Base-by-base conservation (phyloP, 768 basidiomycete genomes). In the Phanerodontia chrysosporium region DNA sequence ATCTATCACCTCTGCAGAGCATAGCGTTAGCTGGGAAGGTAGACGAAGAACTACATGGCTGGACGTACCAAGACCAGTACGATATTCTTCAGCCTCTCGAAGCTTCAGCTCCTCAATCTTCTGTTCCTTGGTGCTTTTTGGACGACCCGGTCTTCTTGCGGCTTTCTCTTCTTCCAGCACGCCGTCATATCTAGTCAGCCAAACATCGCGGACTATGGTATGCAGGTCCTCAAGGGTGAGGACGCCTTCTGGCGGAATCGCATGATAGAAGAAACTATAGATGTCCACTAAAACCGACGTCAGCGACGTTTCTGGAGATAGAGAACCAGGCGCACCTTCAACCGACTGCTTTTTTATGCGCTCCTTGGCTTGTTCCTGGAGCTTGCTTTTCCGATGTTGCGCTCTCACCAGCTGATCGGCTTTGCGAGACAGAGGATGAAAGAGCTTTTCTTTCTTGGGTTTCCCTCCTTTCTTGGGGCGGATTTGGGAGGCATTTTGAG, bases 381-480 rank as follows among this genome's bases (percentile, higher is more conserved):
- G 76, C 68, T 85, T 91, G 22, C 78, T 78, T 64, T 89, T 90
- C 61, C 92, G 80, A 39, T 89, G 70, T 24, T 85, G 82, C 57
- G 82, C 78, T 22, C 90, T 82, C 16, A 81, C 76, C 14, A 92
- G 77, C 67, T 92, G 90, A 13, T 79, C 83, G 2, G 92, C 92
- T 74, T 93, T 94, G 61, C 92, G 80, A 22, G 92, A 94, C 49
- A 86, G 78, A 3, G 92, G 92, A 68, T 94, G 92, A 62, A 87
- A 88, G 10, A 92, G 64, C 66, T 93, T 93, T 67, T 90, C 89
- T 73, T 84, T 89, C 71, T 85, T 89, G 30, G 67, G 69, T 3
- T 67, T 58, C 52, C 68, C 69, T 25, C 61, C 54, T 60, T 71
- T 72, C 32, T 59, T 66, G 51, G 63, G 36, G 70, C 39, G 21